These are phyloP conservation scores for Fusarium sterilihyphosum DNA, from an alignment of 2,329 filamentous ascomycete genomes.

Conservation along the genomic window DNA sequence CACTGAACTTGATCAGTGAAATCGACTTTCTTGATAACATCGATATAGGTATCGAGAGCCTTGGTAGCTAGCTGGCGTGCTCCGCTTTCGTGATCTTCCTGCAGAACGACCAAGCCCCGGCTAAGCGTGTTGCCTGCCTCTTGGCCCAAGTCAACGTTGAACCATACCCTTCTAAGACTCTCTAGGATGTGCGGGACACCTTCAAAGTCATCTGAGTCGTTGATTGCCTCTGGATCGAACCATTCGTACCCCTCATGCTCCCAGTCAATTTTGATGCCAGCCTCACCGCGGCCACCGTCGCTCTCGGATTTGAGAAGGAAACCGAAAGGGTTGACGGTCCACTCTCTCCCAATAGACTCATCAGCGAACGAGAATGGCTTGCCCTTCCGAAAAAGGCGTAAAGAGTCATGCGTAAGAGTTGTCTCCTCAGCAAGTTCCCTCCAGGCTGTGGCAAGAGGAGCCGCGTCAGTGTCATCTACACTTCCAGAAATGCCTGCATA, in stretches of 20 bases:
- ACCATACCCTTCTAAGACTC: constrained; percentile 68
- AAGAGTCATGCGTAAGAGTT: constrained; percentile 55
- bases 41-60: constrained; percentile 60
- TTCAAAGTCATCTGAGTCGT: constrained; percentile 56
- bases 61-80: constrained; percentile 66
- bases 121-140: constrained; percentile 57
- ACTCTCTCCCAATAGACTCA: constrained; percentile 61
- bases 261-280: constrained; percentile 66
- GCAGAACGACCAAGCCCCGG: constrained; percentile 59
- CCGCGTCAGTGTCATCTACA: constrained; percentile 63
- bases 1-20: constrained; percentile 50
- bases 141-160: constrained; percentile 61
- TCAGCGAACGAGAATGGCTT: constrained; percentile 69
- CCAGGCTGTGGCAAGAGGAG: constrained; percentile 66
- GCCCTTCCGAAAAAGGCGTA: constrained; percentile 65
- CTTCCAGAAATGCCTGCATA: constrained; percentile 71
- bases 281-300: constrained; percentile 48
- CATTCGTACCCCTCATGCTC: constrained; percentile 70
- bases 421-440: constrained; percentile 73
- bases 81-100: constrained; percentile 66
- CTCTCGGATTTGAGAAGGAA: constrained; percentile 58
- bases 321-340: constrained; percentile 71
- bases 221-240: constrained; percentile 62
- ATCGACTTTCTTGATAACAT: constrained; percentile 54
- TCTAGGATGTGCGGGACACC: constrained; percentile 68